Conservation (phyloP, 2,329 filamentous ascomycete species). For the Neoarthrinium moseri region DNA sequence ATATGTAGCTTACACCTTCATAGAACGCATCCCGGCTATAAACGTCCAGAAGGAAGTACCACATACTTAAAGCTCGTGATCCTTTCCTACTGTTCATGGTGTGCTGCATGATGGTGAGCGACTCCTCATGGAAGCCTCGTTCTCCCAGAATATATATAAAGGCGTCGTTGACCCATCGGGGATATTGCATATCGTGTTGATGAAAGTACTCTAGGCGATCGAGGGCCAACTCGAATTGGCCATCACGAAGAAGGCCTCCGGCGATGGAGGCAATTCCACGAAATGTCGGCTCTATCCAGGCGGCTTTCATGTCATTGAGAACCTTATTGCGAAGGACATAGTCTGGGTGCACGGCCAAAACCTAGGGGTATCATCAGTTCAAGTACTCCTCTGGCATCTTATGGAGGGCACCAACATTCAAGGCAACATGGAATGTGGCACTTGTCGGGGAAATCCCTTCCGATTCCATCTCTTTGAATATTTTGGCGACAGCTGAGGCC, state of each 20-base stretch:
- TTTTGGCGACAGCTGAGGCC: conserved; percentile 55
- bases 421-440: conserved; percentile 67
- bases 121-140: conserved; percentile 73
- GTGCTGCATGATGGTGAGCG: conserved; percentile 64
- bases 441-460: conserved; percentile 62
- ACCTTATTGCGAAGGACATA: conserved; percentile 72
- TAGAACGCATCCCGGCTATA: conserved; percentile 66
- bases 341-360: conserved; percentile 80
- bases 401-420: conserved; percentile 53
- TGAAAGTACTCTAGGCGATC: conserved; percentile 67
- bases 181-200: conserved; percentile 50
- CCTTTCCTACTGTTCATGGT: no score
- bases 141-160: conserved; percentile 73
- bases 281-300: conserved; percentile 66
- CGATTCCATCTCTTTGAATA: conserved; percentile 72
- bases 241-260: conserved; percentile 75
- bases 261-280: conserved; percentile 66
- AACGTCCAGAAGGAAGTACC: conserved; percentile 73
- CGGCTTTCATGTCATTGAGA: conserved; percentile 69
- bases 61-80: no score
- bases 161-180: conserved; percentile 76
- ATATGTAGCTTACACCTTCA: conserved; percentile 66
- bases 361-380: conserved; percentile 38
- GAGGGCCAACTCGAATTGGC: conserved; percentile 79
- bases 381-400: neutral